A percentile compares a stretch with the other conserved stretches of the same genome.
These are phyloP conservation scores for Kazachstania sp. DNA, from an alignment of 1,139 yeast species.

Conservation along the genomic window DNA sequence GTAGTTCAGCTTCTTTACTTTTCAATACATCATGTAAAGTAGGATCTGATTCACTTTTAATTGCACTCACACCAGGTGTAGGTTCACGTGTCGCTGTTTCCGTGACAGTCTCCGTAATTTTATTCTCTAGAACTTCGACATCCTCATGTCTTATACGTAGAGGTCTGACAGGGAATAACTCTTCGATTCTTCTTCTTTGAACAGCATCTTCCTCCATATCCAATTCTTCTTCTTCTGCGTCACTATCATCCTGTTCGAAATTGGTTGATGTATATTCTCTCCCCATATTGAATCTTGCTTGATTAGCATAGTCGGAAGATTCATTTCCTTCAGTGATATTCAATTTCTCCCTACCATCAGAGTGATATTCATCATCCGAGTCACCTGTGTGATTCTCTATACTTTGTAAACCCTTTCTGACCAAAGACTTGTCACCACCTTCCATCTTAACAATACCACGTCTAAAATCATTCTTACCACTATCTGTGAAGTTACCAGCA, in stretches of 20 bases:
- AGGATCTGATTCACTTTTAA: conserved; percentile 19
- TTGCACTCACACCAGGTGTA: conserved; percentile 23
- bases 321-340: conserved; percentile 6
- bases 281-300: conserved; percentile 52
- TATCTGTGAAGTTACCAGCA: conserved; percentile 48
- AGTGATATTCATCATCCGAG: conserved; percentile 9
- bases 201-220: conserved; percentile 27
- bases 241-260: conserved; percentile 25
- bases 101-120: conserved; percentile 21
- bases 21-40: conserved; percentile 27
- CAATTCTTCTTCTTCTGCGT: conserved; percentile 23
- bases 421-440: conserved; percentile 20
- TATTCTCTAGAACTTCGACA: conserved; percentile 19
- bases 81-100: conserved; percentile 26
- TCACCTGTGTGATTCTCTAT: conserved; percentile 26
- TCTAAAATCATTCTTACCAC: conserved; percentile 22
- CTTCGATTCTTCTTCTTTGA: conserved; percentile 32
- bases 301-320: conserved; percentile 10
- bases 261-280: conserved; percentile 40
- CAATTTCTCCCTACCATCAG: not conserved
- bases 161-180: conserved; percentile 45
- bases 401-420: conserved; percentile 27
- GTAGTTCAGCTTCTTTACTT: conserved; percentile 24
- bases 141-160: conserved; percentile 37
- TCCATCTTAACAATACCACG: conserved; percentile 25